These are phyloP conservation scores for Lanmaoa rubissima DNA, from an alignment of 768 basidiomycete genomes.

Conservation along the genomic window DNA sequence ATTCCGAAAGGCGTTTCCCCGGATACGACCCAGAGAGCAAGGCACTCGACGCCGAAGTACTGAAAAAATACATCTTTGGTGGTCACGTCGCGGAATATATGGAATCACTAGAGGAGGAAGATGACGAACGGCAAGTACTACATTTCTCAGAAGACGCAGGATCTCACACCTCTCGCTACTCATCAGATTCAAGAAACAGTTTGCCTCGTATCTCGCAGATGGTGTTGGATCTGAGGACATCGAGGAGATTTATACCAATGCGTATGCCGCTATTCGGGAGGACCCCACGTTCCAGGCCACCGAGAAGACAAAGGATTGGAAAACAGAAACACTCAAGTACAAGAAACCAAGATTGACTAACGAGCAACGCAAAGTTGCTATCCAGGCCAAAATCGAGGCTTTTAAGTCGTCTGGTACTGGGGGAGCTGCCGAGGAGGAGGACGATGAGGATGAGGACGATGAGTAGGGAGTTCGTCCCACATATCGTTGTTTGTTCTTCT, in stretches of 20 bases:
- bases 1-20: slow-evolving; percentile 97
- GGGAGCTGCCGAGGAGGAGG: slow-evolving; percentile 45
- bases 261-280: slow-evolving; percentile 94
- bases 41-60: slow-evolving; percentile 87
- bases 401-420: slow-evolving; percentile 70
- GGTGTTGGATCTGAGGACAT: slow-evolving; percentile 95
- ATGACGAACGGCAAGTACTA: slow-evolving; percentile 80
- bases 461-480: slow-evolving; percentile 46
- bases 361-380: slow-evolving; percentile 74
- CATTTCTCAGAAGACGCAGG: neutral
- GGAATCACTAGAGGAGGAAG: slow-evolving; percentile 99
- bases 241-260: slow-evolving; percentile 91
- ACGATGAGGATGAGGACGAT: slow-evolving; percentile 35
- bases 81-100: slow-evolving; percentile 99
- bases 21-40: slow-evolving; percentile 94
- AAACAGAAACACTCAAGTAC: slow-evolving; percentile 75
- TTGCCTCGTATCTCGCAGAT: slow-evolving; percentile 92
- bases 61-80: slow-evolving; percentile 97
- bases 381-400: slow-evolving; percentile 86
- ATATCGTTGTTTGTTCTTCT: neutral
- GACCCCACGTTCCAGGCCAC: slow-evolving; percentile 88
- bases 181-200: slow-evolving; percentile 93
- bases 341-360: slow-evolving; percentile 64
- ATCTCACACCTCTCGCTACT: slow-evolving; percentile 6
- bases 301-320: slow-evolving; percentile 91